These are phyloP conservation scores for Monosporascus sp. DNA, from an alignment of 2,329 filamentous ascomycete genomes.

Conservation along the genomic window DNA sequence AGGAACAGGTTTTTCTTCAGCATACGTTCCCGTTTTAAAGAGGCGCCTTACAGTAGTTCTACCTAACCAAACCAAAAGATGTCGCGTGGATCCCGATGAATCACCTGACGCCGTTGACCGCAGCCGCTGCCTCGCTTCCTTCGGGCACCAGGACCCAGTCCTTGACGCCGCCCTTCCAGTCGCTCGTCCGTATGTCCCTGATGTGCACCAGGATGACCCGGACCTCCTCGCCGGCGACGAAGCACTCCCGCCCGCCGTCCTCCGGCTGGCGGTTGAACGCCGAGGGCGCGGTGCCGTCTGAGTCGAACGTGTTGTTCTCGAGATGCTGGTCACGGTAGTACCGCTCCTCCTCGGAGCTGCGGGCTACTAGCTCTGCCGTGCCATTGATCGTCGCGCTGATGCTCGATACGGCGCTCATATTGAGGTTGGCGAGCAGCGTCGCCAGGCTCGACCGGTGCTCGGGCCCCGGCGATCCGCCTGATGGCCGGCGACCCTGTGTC, in stretches of 20 bases:
- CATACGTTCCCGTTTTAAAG: too few relatives aligned
- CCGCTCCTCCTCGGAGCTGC: conserved; percentile 73
- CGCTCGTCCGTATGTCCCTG: conserved; percentile 79
- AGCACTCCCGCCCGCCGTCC: conserved; percentile 51
- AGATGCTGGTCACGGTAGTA: conserved; percentile 82
- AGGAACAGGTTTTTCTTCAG: too few relatives aligned
- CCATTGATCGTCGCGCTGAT: conserved; percentile 95
- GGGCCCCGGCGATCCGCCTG: conserved; percentile 58
- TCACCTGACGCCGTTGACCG: conserved; percentile 37
- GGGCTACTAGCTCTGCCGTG: conserved; percentile 66
- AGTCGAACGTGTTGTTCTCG: conserved; percentile 85
- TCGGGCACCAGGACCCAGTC: conserved; percentile 60
- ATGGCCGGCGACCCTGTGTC: conserved; percentile 57
- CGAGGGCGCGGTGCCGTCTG: conserved; percentile 40
- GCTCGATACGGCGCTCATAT: conserved; percentile 78
- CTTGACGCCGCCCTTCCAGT: conserved; percentile 90
- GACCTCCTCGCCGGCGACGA: conserved; percentile 78
- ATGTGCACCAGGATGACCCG: conserved; percentile 84
- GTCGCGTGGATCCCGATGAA: too few relatives aligned
- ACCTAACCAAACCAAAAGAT: too few relatives aligned
- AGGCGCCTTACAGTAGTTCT: too few relatives aligned
- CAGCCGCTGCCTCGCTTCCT: conserved; percentile 12
- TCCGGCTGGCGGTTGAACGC: conserved; percentile 30
- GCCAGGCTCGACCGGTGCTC: conserved; percentile 71
- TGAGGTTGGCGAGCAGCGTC: conserved; percentile 81